phyloP scores from a whole-genome alignment of 495 filamentous ascomycete species.

The Hypoxylon fuscum region DNA sequence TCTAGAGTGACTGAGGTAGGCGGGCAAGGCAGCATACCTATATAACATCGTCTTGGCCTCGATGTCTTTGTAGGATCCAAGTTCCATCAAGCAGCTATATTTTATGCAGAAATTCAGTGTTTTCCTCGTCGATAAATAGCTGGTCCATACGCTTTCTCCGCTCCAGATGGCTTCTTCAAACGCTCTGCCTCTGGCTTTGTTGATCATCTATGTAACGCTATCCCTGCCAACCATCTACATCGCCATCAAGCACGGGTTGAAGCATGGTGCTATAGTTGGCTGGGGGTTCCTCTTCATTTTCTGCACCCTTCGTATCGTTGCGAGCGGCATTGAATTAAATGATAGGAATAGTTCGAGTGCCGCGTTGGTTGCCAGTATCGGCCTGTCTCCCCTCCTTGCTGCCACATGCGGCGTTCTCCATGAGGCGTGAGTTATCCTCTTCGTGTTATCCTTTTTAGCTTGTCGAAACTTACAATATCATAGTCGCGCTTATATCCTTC shows the following conservation, averaged over 20 bases:
- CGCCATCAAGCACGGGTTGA: slow-evolving; percentile 45
- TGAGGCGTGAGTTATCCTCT: slow-evolving; percentile 48
- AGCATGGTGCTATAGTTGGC: slow-evolving; percentile 45
- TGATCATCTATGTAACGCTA: slow-evolving; percentile 50
- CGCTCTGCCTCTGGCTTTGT: slow-evolving; percentile 44
- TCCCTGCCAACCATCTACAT: slow-evolving; percentile 45
- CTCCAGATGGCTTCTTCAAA: slow-evolving; percentile 23
- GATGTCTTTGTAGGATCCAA: neutral
- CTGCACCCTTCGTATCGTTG: slow-evolving; percentile 48
- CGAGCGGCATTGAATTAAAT: slow-evolving; percentile 46
- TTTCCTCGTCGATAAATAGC: neutral
- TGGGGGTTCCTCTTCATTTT: slow-evolving; percentile 53
- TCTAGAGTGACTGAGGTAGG: no score
- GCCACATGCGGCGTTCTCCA: slow-evolving; percentile 48
- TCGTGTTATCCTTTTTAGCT: neutral
- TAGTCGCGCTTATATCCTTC: slow-evolving; percentile 32
- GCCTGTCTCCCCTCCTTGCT: slow-evolving; percentile 56
- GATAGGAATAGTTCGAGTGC: slow-evolving; percentile 42
- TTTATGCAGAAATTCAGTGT: no score
- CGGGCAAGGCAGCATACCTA: no score
- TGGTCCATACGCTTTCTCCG: neutral
- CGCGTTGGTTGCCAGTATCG: slow-evolving; percentile 51
- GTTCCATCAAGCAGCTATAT: no score
- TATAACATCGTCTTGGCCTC: slow-evolving; percentile 17
- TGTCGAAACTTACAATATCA: slow-evolving; percentile 5